Evolutionary conservation across 2,329 filamentous ascomycete genomes (phyloP).

Genomic region (Xylariomycetidae sp.): DNA sequence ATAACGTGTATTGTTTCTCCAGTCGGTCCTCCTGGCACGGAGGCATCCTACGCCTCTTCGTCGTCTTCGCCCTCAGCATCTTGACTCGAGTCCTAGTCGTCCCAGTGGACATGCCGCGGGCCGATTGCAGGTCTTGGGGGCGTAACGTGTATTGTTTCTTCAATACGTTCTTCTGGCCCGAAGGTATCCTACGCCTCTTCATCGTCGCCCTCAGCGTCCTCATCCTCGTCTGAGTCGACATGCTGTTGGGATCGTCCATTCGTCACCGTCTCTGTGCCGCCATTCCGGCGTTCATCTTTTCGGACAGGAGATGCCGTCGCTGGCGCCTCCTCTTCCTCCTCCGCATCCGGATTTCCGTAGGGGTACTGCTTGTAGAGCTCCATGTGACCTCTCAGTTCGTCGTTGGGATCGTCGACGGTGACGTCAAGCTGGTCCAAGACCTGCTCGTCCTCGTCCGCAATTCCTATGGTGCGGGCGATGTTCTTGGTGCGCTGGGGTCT

Average conservation of each 20-base stretch:
- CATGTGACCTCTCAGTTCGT: conserved; percentile 48
- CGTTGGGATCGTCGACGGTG: conserved; percentile 49
- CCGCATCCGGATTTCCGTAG: conserved; percentile 35
- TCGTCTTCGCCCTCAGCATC: too few relatives aligned
- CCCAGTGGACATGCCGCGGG: too few relatives aligned
- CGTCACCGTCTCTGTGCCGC: conserved; percentile 14
- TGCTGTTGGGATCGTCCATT: conserved; percentile 9
- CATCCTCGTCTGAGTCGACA: conserved; percentile 15
- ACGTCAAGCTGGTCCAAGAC: conserved; percentile 54
- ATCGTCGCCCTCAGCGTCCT: conserved; percentile 24
- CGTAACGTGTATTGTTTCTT: too few relatives aligned
- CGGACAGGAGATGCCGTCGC: not conserved
- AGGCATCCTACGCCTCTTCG: too few relatives aligned
- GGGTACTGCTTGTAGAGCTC: conserved; percentile 49
- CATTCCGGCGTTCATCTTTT: too few relatives aligned
- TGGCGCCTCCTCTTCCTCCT: conserved; percentile 14
- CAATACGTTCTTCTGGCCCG: too few relatives aligned
- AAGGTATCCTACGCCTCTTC: conserved; percentile 26
- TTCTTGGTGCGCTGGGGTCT: conserved; percentile 60
- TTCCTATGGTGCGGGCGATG: conserved; percentile 49
- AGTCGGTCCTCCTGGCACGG: too few relatives aligned
- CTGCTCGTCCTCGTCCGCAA: conserved; percentile 43
- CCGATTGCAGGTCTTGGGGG: too few relatives aligned
- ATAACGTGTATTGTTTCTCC: too few relatives aligned
- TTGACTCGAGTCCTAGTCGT: too few relatives aligned